Evolutionary conservation across 2,329 filamentous ascomycete genomes (phyloP).

Genomic region (Clarireedia paspali): DNA sequence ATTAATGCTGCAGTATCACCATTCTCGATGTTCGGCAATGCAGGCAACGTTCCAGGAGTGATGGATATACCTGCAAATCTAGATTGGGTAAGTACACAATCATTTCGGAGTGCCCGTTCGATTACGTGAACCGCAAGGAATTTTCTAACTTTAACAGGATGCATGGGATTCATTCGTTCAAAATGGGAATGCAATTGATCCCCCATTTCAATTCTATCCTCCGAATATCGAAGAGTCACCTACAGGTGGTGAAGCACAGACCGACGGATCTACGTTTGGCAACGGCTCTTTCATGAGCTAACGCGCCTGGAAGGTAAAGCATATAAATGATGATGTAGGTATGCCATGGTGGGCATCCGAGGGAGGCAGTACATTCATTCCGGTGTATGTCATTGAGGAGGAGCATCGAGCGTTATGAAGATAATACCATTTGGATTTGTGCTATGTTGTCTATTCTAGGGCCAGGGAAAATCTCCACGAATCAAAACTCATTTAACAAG

Average conservation of each 20-base stretch:
- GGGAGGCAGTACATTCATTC: neutral
- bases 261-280: conserved; percentile 18
- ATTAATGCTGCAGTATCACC: conserved; percentile 28
- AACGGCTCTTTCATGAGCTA: conserved; percentile 29
- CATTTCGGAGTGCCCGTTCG: neutral
- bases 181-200: conserved; percentile 36
- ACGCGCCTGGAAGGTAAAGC: conserved; percentile 25
- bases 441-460: neutral
- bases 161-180: conserved; percentile 65
- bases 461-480: neutral
- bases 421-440: neutral
- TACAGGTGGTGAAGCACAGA: conserved; percentile 13
- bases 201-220: conserved; percentile 26
- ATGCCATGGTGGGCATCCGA: neutral
- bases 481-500: neutral
- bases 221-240: conserved; percentile 18
- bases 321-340: neutral
- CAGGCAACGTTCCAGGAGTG: conserved; percentile 38
- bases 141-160: conserved; percentile 36
- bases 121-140: conserved; percentile 23
- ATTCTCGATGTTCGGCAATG: conserved; percentile 44
- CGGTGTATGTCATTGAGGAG: neutral
- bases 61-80: conserved; percentile 49
- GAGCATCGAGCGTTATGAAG: neutral
- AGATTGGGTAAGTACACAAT: conserved; percentile 49